Base-by-base conservation (phyloP, 306 rosid species). In the Cucurbita pepo region DNA sequence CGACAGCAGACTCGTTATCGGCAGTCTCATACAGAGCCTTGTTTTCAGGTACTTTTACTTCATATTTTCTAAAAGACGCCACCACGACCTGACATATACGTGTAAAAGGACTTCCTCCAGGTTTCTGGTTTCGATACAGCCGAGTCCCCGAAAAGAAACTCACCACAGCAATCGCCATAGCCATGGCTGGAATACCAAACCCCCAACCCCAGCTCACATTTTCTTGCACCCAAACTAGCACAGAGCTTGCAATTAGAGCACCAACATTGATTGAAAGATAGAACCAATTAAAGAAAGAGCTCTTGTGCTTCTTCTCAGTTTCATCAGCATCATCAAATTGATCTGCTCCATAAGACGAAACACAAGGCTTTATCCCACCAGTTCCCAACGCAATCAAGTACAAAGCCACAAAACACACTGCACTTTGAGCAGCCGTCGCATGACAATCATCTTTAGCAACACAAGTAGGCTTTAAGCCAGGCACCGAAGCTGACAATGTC, bases 261-360 rank as follows among this genome's bases (percentile, higher is more conserved):
- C 77, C 77, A 57, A 74, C 55, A 18, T 74, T 74, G 66, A 74
- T 74, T 41, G 77, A 74, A 58, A 74, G 52, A 47, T 74, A 74
- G 55, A 74, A 74, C 76, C 76, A 73, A 73, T 73, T 73, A 14
- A 73, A 73, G 67, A 73, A 73, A 43, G 76, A 73, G 54, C 76
- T 58, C 38, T 73, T 73, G 22, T 73, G 62, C 14, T 38, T 58
- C 76, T 58, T 73, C 76, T 73, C 76, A 21, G 62, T 56, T 22
- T 41, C 54, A 56, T 73, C 5, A 22, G 76, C 63, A 58, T 73
- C 76, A 57, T 73, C 76, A 22, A 73, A 73, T 16, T 73, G 76
- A 58, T 73, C 67, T 7, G 76, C 76, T 43, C 76, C 76, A 8
- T 55, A 73, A 21, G 76, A 73, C 7, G 76, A 73, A 41, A 73